These are phyloP conservation scores for Irpex sp. DNA, from an alignment of 1,284 basidiomycete species.

Conservation along the genomic window DNA sequence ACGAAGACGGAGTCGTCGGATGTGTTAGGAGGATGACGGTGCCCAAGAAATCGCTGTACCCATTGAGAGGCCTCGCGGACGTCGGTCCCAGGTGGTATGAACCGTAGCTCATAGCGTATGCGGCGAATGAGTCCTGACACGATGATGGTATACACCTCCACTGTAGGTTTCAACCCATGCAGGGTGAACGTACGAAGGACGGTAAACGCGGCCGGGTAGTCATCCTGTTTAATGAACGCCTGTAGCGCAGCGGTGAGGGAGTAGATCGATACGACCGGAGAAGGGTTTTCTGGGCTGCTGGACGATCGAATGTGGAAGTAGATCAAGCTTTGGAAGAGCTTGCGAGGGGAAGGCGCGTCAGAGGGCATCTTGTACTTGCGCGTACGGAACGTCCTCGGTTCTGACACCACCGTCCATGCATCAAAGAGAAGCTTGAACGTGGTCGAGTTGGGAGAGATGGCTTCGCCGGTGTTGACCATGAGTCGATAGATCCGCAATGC, in stretches of 20 bases:
- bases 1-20: not conserved
- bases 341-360: constrained; percentile 33
- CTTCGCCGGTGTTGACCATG: constrained; percentile 23
- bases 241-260: constrained; percentile 40
- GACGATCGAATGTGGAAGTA: constrained; percentile 27
- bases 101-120: not conserved
- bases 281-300: constrained; percentile 13
- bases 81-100: not conserved
- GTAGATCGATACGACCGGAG: constrained; percentile 30
- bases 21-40: not conserved
- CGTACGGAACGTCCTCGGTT: constrained; percentile 20
- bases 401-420: constrained; percentile 25
- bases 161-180: not conserved
- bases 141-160: not conserved
- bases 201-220: constrained; percentile 45
- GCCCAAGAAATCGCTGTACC: not conserved
- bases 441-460: constrained; percentile 36
- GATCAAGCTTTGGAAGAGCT: constrained; percentile 48
- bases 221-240: constrained; percentile 37
- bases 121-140: not conserved
- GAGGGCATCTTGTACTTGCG: constrained; percentile 13
- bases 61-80: not conserved
- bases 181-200: constrained; percentile 30
- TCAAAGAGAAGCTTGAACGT: constrained; percentile 46
- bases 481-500: constrained; percentile 44